Base-by-base conservation (phyloP, 257 asterid genomes). In the Rehmannia glutinosa region DNA sequence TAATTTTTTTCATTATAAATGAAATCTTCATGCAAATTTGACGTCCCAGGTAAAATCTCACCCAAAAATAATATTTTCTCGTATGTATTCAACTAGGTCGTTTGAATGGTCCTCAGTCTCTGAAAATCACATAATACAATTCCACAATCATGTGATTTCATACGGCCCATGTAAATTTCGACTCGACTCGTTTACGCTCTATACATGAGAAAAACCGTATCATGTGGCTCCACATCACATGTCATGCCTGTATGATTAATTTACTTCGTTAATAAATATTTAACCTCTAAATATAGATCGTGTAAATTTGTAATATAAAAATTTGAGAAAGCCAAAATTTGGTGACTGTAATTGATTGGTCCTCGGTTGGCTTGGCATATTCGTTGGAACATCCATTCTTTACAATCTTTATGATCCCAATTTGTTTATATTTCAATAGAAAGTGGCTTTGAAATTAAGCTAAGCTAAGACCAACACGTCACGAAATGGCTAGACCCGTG, bases 331-430 rank as follows among this genome's bases (percentile, higher is more conserved):
- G 47, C 28, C 68, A 53, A 52, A 20, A 17, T 49, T 3, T 9
- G 38, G 62, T 30, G 51, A 27, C 42, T 36, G 42, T 2, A 10
- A 49, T 8, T 32, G 38, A 32, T 47, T 47, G 27, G 46, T 24
- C 15, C 58, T 30, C 16, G 30, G 20, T 6, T 8, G 63, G 76
- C 76, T 4, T 8, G 71, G 74, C 79, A 78, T 73, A 69, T 73
- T 73, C 76, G 61, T 19, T 5, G 60, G 49, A 51, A 68, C 55
- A 78, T 73, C 71, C 42, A 8, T 20, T 23, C 41, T 64, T 19
- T 27, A 9, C 64, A 11, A 9, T 30, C 9, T 69, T 43, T 43
- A 8, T 68, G 59, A 6, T 47, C 52, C 3, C 35, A 8, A 21
- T 65, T 20, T 9, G 11, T 25, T 57, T n/a, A 8, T 57, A 62